A percentile compares a stretch with the other conserved stretches of the same genome.
Conservation (phyloP, 495 filamentous ascomycete genomes). For the Aspergillus homomorphus region DNA sequence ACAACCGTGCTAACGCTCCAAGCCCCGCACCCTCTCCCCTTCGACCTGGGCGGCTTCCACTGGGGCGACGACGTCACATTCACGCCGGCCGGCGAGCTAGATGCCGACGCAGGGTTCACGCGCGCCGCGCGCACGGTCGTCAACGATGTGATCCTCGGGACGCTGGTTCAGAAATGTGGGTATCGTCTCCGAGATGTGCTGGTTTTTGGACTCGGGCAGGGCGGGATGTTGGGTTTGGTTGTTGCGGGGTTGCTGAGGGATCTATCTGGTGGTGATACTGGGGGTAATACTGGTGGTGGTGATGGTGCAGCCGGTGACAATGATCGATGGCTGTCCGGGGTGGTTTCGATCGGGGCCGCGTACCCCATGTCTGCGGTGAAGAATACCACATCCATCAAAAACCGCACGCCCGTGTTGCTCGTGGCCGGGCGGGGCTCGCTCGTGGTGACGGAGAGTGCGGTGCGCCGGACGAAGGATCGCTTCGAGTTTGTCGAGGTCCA, state of each 20-base stretch:
- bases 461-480: constrained; percentile 57
- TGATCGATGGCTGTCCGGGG: constrained; percentile 49
- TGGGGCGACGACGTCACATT: constrained; percentile 90
- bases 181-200: constrained; percentile 68
- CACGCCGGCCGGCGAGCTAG: constrained; percentile 57
- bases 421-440: constrained; percentile 63
- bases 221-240: constrained; percentile 73
- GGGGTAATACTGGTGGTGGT: constrained; percentile 13
- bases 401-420: constrained; percentile 69
- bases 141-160: constrained; percentile 55
- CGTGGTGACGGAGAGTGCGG: constrained; percentile 58
- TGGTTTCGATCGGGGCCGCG: constrained; percentile 74
- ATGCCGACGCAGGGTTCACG: constrained; percentile 75
- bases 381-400: constrained; percentile 29
- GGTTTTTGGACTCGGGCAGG: constrained; percentile 84
- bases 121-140: constrained; percentile 49
- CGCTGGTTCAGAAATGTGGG: constrained; percentile 64
- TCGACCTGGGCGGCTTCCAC: constrained; percentile 74
- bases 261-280: constrained; percentile 7
- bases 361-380: constrained; percentile 44
- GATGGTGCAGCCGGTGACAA: too few species aligned
- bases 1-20: constrained; percentile 74
- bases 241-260: constrained; percentile 43
- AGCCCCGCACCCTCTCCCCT: constrained; percentile 69
- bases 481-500: constrained; percentile 74